Evolutionary conservation across 1,284 basidiomycete species (phyloP), one percentile per base, ranked within the genome.

Genomic region (Ceratobasidium sp.): DNA sequence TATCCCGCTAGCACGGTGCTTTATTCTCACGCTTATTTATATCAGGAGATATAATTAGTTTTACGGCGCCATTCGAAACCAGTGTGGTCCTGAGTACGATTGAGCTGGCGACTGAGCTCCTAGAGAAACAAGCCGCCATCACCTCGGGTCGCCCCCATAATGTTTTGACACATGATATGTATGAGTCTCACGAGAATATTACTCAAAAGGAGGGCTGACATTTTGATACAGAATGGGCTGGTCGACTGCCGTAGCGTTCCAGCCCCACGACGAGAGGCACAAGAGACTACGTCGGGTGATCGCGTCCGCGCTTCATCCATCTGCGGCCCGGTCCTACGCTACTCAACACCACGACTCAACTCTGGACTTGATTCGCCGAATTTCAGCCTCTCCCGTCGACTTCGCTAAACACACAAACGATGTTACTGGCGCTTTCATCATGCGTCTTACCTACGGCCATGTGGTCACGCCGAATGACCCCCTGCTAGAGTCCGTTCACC

Each of bases 1-100:
- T 11, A 9, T 11, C 3, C 11, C 11, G 5, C 48, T 16, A 37
- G 49, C 22, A 14, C 16, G 24, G 2, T 24, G 4, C 27, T 5
- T 16, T 29, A 27, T 2, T 11, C 46, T 13, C 11, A 16, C 22
- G 29, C n/a, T 11, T 24, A 27, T n/a, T n/a, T n/a, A n/a, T n/a
- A n/a, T n/a, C n/a, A 69, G 66, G 66, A 9, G 54, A 69, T 46
- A 69, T 69, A 7, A 46, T 69, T 13, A 58, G 53, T 31, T 24
- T 69, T 1, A 43, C 13, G 13, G 24, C 66, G 2, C 37, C 53
- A 24, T 69, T 54, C 27, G 24, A 56, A 27, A 59, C 54, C 4
- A 69, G 51, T 3, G 48, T 69, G n/a, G 59, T 69, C 9, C 24
- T 69, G 4, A 69, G 59, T 16, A 29, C 27, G 16, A 37, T 27